Base-by-base conservation (phyloP, 2,329 filamentous ascomycete genomes). In the Polychaeton citri region DNA sequence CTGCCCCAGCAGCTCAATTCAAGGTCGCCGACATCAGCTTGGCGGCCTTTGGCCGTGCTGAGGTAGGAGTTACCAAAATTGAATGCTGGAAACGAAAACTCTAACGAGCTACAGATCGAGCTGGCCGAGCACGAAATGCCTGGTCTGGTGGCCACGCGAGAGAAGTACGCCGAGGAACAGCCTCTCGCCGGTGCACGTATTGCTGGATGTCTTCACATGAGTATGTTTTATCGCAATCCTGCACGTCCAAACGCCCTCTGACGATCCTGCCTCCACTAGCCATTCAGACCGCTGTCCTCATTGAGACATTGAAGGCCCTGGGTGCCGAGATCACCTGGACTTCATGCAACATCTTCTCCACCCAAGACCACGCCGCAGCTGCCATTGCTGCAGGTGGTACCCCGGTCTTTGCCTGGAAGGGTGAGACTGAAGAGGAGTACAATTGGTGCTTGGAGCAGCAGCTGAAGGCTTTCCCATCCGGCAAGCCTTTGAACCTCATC, bases 351-450 rank as follows among this genome's bases (percentile, higher is more conserved):
- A 96, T 98, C 68, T 98, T 95, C 81, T 90, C 82, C 63, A 96
- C 88, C 54, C 88, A 95, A 69, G 90, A 96, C 70, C 88, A 96
- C 69, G 90, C 90, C 55, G 90, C 90, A 37, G 87, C 90, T 50
- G 90, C 90, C 63, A 95, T 98, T 68, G 90, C 90, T 52, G 90
- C 88, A 39, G 72, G 78, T 37, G 90, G 88, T 63, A 81, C 92
- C 48, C 87, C 88, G 55, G 88, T 98, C 55, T 81, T 81, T 58
- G 76, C 76, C 54, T 81, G 76, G 76, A 81, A 81, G 66, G 76
- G 87, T 59, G 90, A 98, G 83, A 94, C 88, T 53, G 90, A 98
- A 70, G 90, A 96, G 71, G 90, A 96, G 74, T 98, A 96, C 78
- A 76, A 93, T 67, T 96, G 90, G 90, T 98, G 90, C 69, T 72